A percentile compares a stretch with the other conserved stretches of the same genome.
Conservation (phyloP, 257 asterid species). For the Fraxinus pennsylvanica region DNA sequence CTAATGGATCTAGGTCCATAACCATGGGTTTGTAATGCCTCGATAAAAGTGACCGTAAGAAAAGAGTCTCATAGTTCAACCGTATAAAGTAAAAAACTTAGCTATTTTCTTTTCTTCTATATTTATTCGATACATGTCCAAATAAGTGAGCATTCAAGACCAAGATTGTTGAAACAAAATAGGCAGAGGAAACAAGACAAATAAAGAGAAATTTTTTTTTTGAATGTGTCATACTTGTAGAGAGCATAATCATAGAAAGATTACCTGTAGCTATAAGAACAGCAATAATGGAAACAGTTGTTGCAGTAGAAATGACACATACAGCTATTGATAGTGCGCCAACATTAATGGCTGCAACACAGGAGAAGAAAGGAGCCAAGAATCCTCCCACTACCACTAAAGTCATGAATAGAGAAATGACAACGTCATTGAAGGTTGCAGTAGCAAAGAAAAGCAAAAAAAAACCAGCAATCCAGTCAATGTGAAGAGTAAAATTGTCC, state of each 20-base stretch:
- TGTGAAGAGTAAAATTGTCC: conserved; percentile 57
- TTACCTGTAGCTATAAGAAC: conserved; percentile 68
- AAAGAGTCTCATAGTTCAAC: not conserved
- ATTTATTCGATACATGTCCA: too few species aligned
- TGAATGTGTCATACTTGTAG: too few species aligned
- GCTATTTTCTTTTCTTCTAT: too few species aligned
- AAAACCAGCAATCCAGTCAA: conserved; percentile 66
- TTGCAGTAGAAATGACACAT: conserved; percentile 56
- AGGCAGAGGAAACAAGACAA: not conserved
- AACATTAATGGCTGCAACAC: conserved; percentile 63
- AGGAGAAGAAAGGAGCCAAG: conserved; percentile 78
- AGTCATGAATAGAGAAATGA: conserved; percentile 71
- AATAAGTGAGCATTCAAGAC: not conserved
- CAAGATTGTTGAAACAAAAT: not conserved
- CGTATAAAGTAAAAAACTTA: not conserved
- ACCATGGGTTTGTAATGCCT: not conserved
- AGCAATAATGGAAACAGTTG: conserved; percentile 56
- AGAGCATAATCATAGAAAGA: not conserved
- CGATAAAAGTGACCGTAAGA: too few species aligned
- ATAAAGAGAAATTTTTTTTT: not conserved
- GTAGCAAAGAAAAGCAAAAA: conserved; percentile 65
- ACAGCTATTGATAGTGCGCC: conserved; percentile 61
- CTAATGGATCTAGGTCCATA: too few species aligned
- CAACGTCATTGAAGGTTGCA: conserved; percentile 72
- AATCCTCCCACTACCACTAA: conserved; percentile 89